Evolutionary conservation across 805 yeast genomes (phyloP), one percentile per base, ranked within the genome.

Genomic region (Candida patagonica): DNA sequence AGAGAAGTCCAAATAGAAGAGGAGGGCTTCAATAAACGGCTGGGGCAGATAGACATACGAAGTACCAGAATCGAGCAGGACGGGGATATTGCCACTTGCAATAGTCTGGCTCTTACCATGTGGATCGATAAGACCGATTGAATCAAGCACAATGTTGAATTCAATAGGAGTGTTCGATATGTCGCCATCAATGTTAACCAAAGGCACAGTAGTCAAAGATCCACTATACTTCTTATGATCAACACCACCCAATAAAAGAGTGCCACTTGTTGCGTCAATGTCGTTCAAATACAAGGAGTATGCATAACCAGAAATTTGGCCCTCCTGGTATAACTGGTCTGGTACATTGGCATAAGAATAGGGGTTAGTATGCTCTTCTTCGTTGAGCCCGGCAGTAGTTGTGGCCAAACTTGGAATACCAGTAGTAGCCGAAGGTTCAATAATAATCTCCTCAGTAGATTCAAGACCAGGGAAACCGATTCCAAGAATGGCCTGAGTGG

Each of bases 301-400:
- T 12, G 70, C 65, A 22, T 50, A 51, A 34, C 63, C 55, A 34
- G 55, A 49, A 45, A 69, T 71, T 25, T 55, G 38, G 1, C 74
- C 75, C 30, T 61, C 68, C 22, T 60, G 47, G 37, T 69, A 76
- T 65, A 84, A 57, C 42, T 71, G 69, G 30, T 66, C 49, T 0
- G 94, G 94, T 36, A 84, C 60, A 55, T 85, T 84, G 38, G 70
- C 67, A 57, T 84, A 84, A 37, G 39, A 26, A 26, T 35, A 20
- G 4, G 25, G 26, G 4, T 22, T 13, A 13, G 16, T 17, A 17
- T 16, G 20, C 24, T 35, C 22, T 5, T 4, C 4, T 2, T 15
- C 31, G 12, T 20, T 8, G 20, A 33, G 20, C 24, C 24, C 29
- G 4, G 37, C 12, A 8, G 19, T 3, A 16, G 30, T 4, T 5